Evolutionary conservation across 1,139 yeast species (phyloP), one percentile per base, ranked within the genome.

Genomic region (Pneumocystis jirovecii): DNA sequence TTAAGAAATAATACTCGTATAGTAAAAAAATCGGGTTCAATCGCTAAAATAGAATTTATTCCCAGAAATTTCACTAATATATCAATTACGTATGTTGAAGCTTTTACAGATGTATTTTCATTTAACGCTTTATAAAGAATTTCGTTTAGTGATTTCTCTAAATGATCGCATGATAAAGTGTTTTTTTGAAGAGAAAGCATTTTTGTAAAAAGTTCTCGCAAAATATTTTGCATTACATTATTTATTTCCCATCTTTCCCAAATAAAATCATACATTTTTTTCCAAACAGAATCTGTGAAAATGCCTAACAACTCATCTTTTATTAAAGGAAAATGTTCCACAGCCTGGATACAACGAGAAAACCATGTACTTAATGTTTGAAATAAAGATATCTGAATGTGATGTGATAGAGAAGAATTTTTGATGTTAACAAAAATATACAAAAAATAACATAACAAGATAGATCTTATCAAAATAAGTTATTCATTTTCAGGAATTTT

Each of bases 51-150:
- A 31, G 42, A 40, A 6, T 61, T 35, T 21, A 61, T 31, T 29
- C 63, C 62, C 4, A 63, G 63, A 35, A 57, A 40, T 44, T 65
- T 65, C 37, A 21, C 35, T 19, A 65, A 60, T 7, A 63, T 60
- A 57, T 65, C 66, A 34, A 65, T 39, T 39, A 65, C 63, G 29
- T 59, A 63, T 50, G 61, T 61, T 12, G 64, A 60, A 19, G 66
- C 50, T 45, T 65, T 65, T 10, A 63, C 61, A 34, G 65, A 44
- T 25, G 40, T 56, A 50, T 63, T 61, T 50, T 61, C 37, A 37
- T 61, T 61, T 19, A 65, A 45, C 1, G 62, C 62, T 40, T 35
- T 61, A 19, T 19, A 34, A 12, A 65, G 56, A 3, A 65, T 61
- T 7, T 39, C 25, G 17, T 39, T 42, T 17, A 50, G 59, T 3